These are phyloP conservation scores for Aureobasidium leucospermi DNA, from an alignment of 2,329 filamentous ascomycete genomes.

Conservation along the genomic window DNA sequence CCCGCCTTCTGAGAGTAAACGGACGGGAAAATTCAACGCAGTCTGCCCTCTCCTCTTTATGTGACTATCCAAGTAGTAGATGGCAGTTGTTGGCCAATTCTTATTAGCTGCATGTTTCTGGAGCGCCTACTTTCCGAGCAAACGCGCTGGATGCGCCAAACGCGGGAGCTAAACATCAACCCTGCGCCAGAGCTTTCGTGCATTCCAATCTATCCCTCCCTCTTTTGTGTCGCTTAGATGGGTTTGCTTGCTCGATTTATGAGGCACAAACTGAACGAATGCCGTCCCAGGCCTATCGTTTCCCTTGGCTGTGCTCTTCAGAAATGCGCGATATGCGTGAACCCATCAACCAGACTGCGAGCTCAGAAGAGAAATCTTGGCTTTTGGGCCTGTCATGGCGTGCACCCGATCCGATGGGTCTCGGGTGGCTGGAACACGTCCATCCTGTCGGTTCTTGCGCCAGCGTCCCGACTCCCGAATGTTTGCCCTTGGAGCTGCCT, in stretches of 20 bases:
- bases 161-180: neutral
- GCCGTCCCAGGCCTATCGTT: neutral
- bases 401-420: neutral
- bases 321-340: neutral
- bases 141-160: neutral
- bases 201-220: neutral
- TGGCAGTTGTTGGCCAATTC: constrained; percentile 8
- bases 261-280: neutral
- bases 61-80: neutral
- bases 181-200: neutral
- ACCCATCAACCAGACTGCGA: neutral
- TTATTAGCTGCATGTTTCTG: constrained; percentile 10
- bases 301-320: neutral
- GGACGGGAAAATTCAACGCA: neutral
- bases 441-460: neutral
- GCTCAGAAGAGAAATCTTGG: neutral
- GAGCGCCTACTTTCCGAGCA: constrained; percentile 1
- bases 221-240: neutral
- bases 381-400: neutral
- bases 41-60: neutral
- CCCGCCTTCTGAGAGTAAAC: neutral
- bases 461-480: neutral
- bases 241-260: neutral
- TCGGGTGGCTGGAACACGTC: constrained; percentile 1
- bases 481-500: neutral